Base-by-base conservation (phyloP, 1,284 basidiomycete species). In the Flammula alnicola region DNA sequence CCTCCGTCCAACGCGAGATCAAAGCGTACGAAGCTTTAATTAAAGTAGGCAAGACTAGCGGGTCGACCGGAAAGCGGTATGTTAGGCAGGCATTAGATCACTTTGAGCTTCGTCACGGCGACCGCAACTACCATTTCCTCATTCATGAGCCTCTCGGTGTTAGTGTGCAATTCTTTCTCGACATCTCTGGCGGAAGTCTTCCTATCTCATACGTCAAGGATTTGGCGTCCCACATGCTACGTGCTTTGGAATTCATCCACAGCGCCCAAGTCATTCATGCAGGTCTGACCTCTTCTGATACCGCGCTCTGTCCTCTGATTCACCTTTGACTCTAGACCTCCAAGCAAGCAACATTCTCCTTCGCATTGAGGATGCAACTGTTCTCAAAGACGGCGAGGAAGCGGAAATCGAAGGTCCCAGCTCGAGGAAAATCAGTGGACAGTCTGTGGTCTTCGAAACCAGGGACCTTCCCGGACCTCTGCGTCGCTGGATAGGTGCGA, bases 341-440 rank as follows among this genome's bases (percentile, higher is more conserved):
- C 42, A 51, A 40, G 29, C 49, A 51, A 39, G 19, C 36, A 51
- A 51, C 43, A 52, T 56, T 33, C 19, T 38, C 7, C 36, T 50
- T 42, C 17, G 39, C 20, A 46, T 52, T 30, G 16, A 49, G 14
- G 49, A 54, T 30, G 29, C 36, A 31, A 47, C 37, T 9, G 40
- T 54, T 17, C 27, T 54, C 38, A 36, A 51, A 30, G 43, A 47
- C 1, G 36, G 31, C 23, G 55, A 57, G 23, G 32, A 57, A 22
- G 45, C 19, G 0, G 55, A 57, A 42, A 31, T 54, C 8, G 27
- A 44, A 45, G 11, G 14, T 38, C 51, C 55, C 23, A 44, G 38
- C 25, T 14, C 48, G 3, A 40, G 55, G 26, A 57, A 57, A 47
- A 40, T 38, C 26, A 31, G 12, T 3, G 49, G 29, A 30, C 20